Conservation (phyloP, 129 eudicot species). For the Flaveria sonorensis region DNA sequence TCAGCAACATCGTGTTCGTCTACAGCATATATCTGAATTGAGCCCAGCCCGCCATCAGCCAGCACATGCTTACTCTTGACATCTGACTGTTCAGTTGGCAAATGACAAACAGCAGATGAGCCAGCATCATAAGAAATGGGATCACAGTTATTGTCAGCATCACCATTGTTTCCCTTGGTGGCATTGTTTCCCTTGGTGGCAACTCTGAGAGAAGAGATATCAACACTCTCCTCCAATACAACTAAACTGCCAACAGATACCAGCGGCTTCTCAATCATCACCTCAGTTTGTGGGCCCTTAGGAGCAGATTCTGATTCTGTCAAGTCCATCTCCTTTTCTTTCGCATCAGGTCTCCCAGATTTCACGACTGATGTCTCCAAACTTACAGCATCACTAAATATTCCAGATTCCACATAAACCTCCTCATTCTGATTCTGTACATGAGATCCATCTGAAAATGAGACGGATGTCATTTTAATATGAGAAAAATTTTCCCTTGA, state of each 20-base stretch:
- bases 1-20: no score
- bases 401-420: constrained; percentile 20
- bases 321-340: constrained; percentile 11
- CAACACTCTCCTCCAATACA: neutral
- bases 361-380: constrained; percentile 19
- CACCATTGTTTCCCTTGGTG: constrained; percentile 5
- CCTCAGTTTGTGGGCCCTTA: constrained; percentile 17
- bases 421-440: constrained; percentile 16
- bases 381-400: constrained; percentile 15
- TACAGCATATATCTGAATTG: no score
- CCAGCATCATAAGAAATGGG: neutral
- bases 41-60: no score
- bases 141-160: constrained; percentile 9
- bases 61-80: no score
- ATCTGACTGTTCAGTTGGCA: no score
- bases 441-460: constrained; percentile 9
- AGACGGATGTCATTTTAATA: neutral
- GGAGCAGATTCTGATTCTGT: constrained; percentile 17
- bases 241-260: neutral
- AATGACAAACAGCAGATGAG: constrained; percentile 14
- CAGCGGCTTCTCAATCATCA: neutral
- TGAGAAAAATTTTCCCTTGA: neutral
- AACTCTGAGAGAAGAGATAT: neutral
- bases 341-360: neutral
- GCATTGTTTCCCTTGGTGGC: neutral